These are phyloP conservation scores for Solanum aculeatissimum DNA, from an alignment of 305 asterid genomes.

Conservation along the genomic window DNA sequence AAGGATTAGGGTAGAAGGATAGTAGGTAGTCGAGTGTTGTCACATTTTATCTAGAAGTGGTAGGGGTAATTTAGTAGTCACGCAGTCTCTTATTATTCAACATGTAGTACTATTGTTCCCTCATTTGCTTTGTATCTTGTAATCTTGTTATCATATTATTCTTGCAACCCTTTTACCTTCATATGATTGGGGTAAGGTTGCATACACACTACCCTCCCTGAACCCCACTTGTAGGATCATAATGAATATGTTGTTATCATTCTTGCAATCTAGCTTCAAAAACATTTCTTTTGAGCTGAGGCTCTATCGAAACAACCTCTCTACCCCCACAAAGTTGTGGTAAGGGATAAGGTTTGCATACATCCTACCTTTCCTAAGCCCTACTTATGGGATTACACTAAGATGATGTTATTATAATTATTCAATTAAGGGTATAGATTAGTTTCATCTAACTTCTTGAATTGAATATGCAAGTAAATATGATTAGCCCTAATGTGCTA, in stretches of 20 bases:
- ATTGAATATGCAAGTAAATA: too few relatives aligned
- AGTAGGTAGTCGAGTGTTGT: neutral
- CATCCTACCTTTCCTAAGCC: neutral
- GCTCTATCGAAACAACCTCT: neutral
- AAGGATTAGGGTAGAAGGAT: too few relatives aligned
- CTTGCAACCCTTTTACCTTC: neutral
- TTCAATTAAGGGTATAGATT: too few relatives aligned
- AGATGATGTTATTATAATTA: too few relatives aligned
- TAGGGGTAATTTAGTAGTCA: neutral
- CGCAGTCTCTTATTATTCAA: neutral
- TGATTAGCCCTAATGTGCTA: too few relatives aligned
- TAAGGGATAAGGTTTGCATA: neutral
- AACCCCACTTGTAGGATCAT: neutral
- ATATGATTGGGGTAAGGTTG: neutral
- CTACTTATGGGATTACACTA: too few relatives aligned
- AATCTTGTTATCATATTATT: neutral
- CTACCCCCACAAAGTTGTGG: neutral
- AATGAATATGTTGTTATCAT: neutral
- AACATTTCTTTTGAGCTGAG: neutral
- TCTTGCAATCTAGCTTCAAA: neutral
- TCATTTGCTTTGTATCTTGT: neutral
- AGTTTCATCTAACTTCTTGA: too few relatives aligned
- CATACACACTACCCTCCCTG: neutral
- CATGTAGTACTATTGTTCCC: neutral
- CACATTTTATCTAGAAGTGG: neutral